Evolutionary conservation across 208 protist genomes (phyloP).

Genomic region (Acanthamoeba healyi): DNA sequence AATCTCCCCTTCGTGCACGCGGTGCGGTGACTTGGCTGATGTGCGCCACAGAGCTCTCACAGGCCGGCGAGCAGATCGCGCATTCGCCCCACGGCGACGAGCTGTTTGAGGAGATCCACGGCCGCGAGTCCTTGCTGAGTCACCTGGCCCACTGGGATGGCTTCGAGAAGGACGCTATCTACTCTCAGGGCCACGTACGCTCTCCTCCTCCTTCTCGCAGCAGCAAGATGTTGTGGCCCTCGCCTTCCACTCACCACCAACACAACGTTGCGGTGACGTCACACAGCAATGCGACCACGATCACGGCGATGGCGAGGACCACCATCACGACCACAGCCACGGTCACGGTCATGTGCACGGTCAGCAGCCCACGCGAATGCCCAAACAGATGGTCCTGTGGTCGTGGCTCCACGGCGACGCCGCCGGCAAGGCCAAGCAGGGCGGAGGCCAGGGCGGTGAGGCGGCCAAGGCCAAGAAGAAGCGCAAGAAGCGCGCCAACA

Average conservation of each 20-base stretch:
- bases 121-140: constrained; percentile 22
- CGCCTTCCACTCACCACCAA: neutral
- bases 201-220: neutral
- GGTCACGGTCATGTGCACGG: constrained; percentile 11
- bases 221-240: neutral
- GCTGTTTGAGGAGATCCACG: constrained; percentile 50
- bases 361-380: constrained; percentile 9
- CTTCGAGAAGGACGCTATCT: constrained; percentile 47
- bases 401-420: neutral
- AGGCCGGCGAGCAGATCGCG: constrained; percentile 42
- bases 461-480: constrained; percentile 55
- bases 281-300: constrained; percentile 67
- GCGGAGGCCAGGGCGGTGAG: constrained; percentile 2
- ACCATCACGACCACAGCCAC: constrained; percentile 46
- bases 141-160: constrained; percentile 57
- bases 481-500: constrained; percentile 61
- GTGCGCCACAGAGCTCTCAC: neutral
- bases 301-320: constrained; percentile 2
- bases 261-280: too few relatives aligned
- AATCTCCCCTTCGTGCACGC: neutral
- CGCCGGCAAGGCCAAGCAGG: neutral
- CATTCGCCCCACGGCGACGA: constrained; percentile 45
- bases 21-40: too few relatives aligned
- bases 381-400: constrained; percentile 49
- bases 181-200: constrained; percentile 9